Evolutionary conservation across 2,329 filamentous ascomycete species (phyloP), one percentile per base, ranked within the genome.

Genomic region (Volutella citrinella): DNA sequence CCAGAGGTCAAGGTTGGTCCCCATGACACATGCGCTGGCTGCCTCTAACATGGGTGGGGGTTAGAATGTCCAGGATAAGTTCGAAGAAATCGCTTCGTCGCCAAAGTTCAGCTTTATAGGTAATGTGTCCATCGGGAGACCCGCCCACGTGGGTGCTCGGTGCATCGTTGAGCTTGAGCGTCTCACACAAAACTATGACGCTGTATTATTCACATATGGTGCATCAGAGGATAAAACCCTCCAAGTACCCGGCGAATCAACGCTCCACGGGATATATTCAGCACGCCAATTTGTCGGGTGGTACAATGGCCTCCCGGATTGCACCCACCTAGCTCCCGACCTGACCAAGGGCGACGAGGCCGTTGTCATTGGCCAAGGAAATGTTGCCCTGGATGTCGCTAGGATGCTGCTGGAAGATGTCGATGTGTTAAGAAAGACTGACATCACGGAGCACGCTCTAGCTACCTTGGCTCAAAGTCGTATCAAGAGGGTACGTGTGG

Each of bases 221-320:
- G 91, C 93, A 4, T 84, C 87, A 1, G 78, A 85, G 55, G 93
- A 98, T 59, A 82, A 80, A 45, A 80, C 75, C 35, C 71, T 98
- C 1, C 82, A 78, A 0, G 80, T 98, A 21, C 80, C 84, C 0
- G 90, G 91, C 8, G 93, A 98, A 54, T 74, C 82, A 5, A 60
- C 64, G 6, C 65, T 93, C 7, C 69, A 72, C 17, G 87, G 87
- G 4, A 80, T 97, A 13, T 84, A 89, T 57, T 95, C 90, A 7
- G 93, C 93, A 3, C 79, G 93, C 18, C 84, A 89, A 23, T 96
- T 97, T 58, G 93, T 98, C 2, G 93, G 90, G 13, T 98, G 93
- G 93, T 98, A 98, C 63, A 98, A 98, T 60, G 93, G 93, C 4
- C 72, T 95, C 4, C 93, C 93, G 0, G 86, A 94, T 49, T 86